A percentile compares a stretch with the other conserved stretches of the same genome.
Evolutionary conservation across 192 early-diverging fungal genomes (phyloP).

Genomic region (Spinellus fusiger): DNA sequence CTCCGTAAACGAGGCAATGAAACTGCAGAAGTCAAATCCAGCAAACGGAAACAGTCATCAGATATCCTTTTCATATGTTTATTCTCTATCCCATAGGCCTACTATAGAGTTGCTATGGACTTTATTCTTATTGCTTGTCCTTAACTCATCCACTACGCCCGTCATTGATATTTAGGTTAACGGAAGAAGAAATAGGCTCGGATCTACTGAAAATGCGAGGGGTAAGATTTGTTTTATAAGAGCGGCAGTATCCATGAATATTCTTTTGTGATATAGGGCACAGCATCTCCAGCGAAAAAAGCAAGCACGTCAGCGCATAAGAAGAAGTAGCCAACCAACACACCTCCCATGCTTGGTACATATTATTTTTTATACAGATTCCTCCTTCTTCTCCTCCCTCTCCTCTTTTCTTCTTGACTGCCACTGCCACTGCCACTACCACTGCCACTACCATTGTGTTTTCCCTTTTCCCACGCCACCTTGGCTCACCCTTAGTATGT

Average conservation of each 20-base stretch:
- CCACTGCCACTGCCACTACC: neutral
- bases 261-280: neutral
- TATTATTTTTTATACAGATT: neutral
- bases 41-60: conserved; percentile 28
- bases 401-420: too few species aligned
- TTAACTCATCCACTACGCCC: conserved; percentile 28
- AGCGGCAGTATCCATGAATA: neutral
- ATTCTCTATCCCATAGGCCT: neutral
- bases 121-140: conserved; percentile 6
- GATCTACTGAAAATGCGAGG: conserved; percentile 24
- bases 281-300: neutral
- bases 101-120: neutral
- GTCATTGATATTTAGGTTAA: conserved; percentile 21
- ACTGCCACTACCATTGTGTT: neutral
- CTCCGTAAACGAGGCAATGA: conserved; percentile 53
- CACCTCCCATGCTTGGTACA: neutral
- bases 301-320: neutral
- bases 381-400: neutral
- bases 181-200: conserved; percentile 20
- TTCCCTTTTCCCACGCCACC: neutral
- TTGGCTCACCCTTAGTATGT: neutral
- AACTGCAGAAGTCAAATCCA: conserved; percentile 21
- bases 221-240: conserved; percentile 3
- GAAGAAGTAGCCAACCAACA: neutral
- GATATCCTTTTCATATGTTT: conserved; percentile 28